Base-by-base conservation (phyloP, 768 basidiomycete genomes). In the Tulasnella sp. region DNA sequence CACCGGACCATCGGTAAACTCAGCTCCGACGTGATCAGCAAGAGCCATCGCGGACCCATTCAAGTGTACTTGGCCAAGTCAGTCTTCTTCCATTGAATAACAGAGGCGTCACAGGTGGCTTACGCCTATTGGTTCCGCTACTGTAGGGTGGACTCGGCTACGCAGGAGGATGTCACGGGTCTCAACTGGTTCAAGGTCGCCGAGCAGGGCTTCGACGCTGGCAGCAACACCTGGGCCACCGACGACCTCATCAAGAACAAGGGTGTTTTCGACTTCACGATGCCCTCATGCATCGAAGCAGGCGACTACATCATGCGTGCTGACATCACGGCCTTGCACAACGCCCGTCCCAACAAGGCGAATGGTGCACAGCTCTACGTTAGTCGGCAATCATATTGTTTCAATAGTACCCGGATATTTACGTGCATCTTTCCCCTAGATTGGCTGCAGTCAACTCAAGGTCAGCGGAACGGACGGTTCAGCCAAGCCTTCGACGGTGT, bases 301-400 rank as follows among this genome's bases (percentile, higher is more conserved):
- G 88, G 88, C 20, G 44, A 88, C 40, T 89, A 89, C 79, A 83
- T 89, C 26, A 83, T 89, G 15, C 85, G 88, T 23, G 84, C 85
- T 67, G 89, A 89, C 79, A 82, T 89, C 77, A 73, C 37, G 10
- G 71, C 71, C 5, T 48, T 73, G 40, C 71, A 73, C 46, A 32
- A 42, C 71, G 71, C 71, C 44, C 44, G 44, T 10, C 44, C 44
- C 46, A 26, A 23, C 40, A 42, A 42, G 40, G 16, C 40, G 0
- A 23, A n/a, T 18, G 78, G 89, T 48, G 89, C 89, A 26, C 88
- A 90, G 79, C 84, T 90, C 84, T 90, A 89, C 81, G 88, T 87
- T 77, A 75, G 85, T 83, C 67, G 44, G 26, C 26, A 67, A 35
- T 11, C 29, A 35, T 48, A 72, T 79, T 51, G 9, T 20, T 72